Percentiles rank a stretch among this genome's conserved stretches.
phyloP scores from a whole-genome alignment of 306 rosid species.

The Cicer arietinum region DNA sequence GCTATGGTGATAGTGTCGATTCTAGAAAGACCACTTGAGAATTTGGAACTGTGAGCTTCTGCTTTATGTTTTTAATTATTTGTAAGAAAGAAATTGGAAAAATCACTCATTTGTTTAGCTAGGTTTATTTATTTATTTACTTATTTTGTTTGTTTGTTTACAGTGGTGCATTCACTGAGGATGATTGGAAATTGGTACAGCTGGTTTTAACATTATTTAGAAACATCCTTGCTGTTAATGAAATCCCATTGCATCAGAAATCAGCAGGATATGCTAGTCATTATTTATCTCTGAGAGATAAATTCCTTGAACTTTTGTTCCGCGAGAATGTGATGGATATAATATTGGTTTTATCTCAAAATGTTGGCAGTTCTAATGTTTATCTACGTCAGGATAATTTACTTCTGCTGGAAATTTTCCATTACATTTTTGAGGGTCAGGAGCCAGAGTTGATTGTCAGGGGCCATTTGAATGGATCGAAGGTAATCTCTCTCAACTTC shows the following conservation, averaged over 20 bases:
- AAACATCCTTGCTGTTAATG: slow-evolving; percentile 85
- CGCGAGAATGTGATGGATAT: slow-evolving; percentile 90
- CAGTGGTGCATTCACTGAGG: slow-evolving; percentile 86
- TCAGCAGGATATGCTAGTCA: slow-evolving; percentile 73
- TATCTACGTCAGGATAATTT: slow-evolving; percentile 87
- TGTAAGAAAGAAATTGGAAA: neutral
- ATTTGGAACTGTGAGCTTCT: slow-evolving; percentile 74
- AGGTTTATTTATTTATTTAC: neutral
- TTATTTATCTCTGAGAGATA: slow-evolving; percentile 70
- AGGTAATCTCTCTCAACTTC: slow-evolving; percentile 57
- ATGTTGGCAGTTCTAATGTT: slow-evolving; percentile 64
- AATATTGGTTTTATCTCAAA: slow-evolving; percentile 72
- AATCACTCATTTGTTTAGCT: neutral
- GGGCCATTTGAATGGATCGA: slow-evolving; percentile 50
- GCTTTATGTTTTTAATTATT: slow-evolving; percentile 8
- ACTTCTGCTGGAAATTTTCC: slow-evolving; percentile 88
- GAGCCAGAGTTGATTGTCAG: slow-evolving; percentile 81
- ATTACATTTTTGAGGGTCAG: slow-evolving; percentile 77
- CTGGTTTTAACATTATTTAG: slow-evolving; percentile 84
- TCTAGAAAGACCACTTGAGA: slow-evolving; percentile 84
- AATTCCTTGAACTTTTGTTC: slow-evolving; percentile 80
- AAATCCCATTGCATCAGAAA: slow-evolving; percentile 79
- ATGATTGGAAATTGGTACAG: slow-evolving; percentile 95
- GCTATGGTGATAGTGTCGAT: slow-evolving; percentile 67
- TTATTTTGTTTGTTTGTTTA: slow-evolving; percentile 23